Percentiles rank a stretch among this genome's conserved stretches.
These are phyloP conservation scores for Phaeosphaeriaceae sp. DNA, from an alignment of 2,329 filamentous ascomycete species.

Conservation along the genomic window DNA sequence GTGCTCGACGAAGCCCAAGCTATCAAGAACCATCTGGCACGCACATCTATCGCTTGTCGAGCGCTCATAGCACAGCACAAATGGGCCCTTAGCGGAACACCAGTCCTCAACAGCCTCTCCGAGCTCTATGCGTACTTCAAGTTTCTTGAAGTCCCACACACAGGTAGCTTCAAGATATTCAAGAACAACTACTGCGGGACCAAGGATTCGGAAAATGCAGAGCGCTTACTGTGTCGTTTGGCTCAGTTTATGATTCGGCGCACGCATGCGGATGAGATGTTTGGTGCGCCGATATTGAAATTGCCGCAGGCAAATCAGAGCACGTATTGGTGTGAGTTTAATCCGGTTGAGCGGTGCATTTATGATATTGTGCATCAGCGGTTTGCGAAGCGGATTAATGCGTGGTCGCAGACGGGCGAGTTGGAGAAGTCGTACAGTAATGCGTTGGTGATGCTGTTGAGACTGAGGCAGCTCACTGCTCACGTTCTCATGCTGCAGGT, in stretches of 20 bases:
- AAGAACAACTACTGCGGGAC: conserved; percentile 52
- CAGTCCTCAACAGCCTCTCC: conserved; percentile 44
- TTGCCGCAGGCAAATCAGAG: conserved; percentile 58
- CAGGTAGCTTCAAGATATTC: conserved; percentile 51
- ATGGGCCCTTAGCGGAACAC: conserved; percentile 55
- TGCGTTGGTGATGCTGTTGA: conserved; percentile 56
- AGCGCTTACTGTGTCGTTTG: conserved; percentile 48
- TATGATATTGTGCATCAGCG: conserved; percentile 59
- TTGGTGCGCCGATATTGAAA: conserved; percentile 60
- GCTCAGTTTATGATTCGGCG: conserved; percentile 60
- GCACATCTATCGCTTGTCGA: conserved; percentile 55
- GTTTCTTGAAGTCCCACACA: conserved; percentile 51
- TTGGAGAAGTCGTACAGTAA: conserved; percentile 48
- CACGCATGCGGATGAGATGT: conserved; percentile 60
- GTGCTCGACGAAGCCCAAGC: conserved; percentile 64
- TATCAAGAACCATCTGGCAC: conserved; percentile 58
- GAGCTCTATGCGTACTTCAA: conserved; percentile 52
- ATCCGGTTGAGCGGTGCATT: conserved; percentile 58
- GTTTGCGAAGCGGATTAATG: conserved; percentile 53
- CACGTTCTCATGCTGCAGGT: conserved; percentile 58
- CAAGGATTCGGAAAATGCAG: conserved; percentile 33
- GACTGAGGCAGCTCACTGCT: conserved; percentile 59
- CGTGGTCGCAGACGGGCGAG: conserved; percentile 22
- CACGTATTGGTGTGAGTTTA: conserved; percentile 57
- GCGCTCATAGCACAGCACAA: conserved; percentile 47